phyloP scores from a whole-genome alignment of 352 stramenopile species.

The Globisporangium camurandrum region DNA sequence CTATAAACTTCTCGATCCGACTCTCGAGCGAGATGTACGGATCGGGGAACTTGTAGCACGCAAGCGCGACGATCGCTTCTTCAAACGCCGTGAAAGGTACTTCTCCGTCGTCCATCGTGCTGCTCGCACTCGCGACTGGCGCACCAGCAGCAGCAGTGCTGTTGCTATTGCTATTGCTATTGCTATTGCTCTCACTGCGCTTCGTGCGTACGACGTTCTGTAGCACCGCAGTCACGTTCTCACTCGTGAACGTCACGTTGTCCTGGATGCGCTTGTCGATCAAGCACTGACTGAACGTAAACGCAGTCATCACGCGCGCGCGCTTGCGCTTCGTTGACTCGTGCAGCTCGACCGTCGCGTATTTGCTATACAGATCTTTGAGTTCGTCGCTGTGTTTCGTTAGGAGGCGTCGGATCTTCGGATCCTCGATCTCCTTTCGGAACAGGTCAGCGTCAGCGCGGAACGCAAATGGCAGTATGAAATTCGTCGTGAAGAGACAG shows the following conservation, averaged over 20 bases:
- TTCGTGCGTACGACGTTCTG: constrained; percentile 39
- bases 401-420: constrained; percentile 48
- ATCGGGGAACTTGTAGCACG: constrained; percentile 73
- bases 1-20: constrained; percentile 68
- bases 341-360: constrained; percentile 37
- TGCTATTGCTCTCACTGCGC: constrained; percentile 14
- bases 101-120: constrained; percentile 22
- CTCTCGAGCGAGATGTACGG: constrained; percentile 74
- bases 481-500: constrained; percentile 69
- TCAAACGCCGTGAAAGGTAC: constrained; percentile 59
- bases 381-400: constrained; percentile 60
- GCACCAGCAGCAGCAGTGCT: background rate
- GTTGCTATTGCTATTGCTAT: constrained; percentile 5
- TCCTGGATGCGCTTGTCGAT: constrained; percentile 55
- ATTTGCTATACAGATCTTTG: constrained; percentile 44
- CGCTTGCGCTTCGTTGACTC: constrained; percentile 29
- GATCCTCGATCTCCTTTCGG: constrained; percentile 60
- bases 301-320: constrained; percentile 43
- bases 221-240: constrained; percentile 50
- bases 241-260: constrained; percentile 50
- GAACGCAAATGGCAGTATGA: constrained; percentile 66
- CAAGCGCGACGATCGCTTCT: constrained; percentile 57
- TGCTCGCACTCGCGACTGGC: background rate
- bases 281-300: constrained; percentile 55
- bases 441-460: constrained; percentile 67